Base-by-base conservation (phyloP, 2,329 filamentous ascomycete genomes). In the Aspergillus bombycis region DNA sequence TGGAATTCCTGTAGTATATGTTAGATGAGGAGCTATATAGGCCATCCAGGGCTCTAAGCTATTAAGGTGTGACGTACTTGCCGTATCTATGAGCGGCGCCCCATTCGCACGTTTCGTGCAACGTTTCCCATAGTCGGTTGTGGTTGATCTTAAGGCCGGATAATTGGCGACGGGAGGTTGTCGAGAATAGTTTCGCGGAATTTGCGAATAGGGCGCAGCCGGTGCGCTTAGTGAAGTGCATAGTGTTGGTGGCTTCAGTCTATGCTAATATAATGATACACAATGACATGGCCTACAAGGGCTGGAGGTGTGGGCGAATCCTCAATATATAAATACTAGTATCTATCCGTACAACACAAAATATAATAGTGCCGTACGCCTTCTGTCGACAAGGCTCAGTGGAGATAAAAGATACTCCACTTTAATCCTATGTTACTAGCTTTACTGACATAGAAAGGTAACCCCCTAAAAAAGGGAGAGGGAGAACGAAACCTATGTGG, bases 51-150 rank as follows among this genome's bases (percentile, higher is more conserved):
- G 7, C 2, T 19, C 10, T 11, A 16, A 9, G 2, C 4, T 30
- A 38, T 11, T 48, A 4, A 12, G 28, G 26, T 2, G 7, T 2
- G 16, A 69, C 70, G 11, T 71, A 75, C 73, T 72, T 60, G 57
- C 74, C 71, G 65, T 74, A 71, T 38, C 65, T 61, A 64, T 76
- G 69, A 14, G 71, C 65, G 28, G 68, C 62, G 11, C 74, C 74
- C 74, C 74, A 76, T 72, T 75, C 56, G 32, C 74, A 75, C 3
- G 74, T 75, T 26, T 73, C 63, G 32, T 76, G 74, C 6, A 75
- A 58, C 3, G 73, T 74, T 30, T 75, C 67, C 69, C 72, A 73
- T 4, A 76, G 62, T 4, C 73, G 67, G 30, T 65, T 61, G 0
- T 67, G 43, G 57, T 76, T 76, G 52, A 76, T 71, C 10, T 67